A percentile compares a stretch with the other conserved stretches of the same genome.
phyloP scores from a whole-genome alignment of 2,329 filamentous ascomycete species.

The Plectosphaerella cucumerina region DNA sequence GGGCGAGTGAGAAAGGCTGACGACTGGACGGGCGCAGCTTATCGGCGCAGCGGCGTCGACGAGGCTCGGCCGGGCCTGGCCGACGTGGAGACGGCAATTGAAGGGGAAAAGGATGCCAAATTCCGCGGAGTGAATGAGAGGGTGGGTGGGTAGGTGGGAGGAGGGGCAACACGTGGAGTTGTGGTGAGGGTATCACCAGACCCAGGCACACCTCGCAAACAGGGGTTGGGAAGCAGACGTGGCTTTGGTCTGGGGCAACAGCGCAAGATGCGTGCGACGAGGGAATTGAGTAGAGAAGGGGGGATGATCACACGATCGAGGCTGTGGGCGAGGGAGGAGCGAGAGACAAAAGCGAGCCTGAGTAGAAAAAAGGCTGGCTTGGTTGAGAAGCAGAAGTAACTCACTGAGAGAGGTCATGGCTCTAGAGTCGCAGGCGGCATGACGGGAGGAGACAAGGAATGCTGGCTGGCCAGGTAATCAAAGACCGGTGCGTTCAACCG shows the following conservation, averaged over 20 bases:
- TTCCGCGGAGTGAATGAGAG: too few species aligned
- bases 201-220: neutral
- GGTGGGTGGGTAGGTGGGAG: neutral
- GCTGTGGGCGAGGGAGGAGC: neutral
- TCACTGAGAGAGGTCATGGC: conserved; percentile 15
- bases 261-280: neutral
- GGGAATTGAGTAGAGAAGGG: neutral
- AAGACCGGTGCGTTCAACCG: neutral
- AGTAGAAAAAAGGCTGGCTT: neutral
- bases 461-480: conserved; percentile 1
- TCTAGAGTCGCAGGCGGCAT: conserved; percentile 3
- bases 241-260: neutral
- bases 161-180: neutral
- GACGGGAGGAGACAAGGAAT: neutral
- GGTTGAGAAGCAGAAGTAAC: conserved; percentile 2
- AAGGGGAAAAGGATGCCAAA: too few species aligned
- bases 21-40: too few species aligned
- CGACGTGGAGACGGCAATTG: too few species aligned
- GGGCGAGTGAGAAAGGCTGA: too few species aligned
- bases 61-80: too few species aligned
- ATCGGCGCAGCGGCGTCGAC: too few species aligned
- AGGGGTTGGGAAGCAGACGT: neutral
- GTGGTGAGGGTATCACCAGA: conserved; percentile 4
- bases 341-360: too few species aligned
- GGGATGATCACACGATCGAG: neutral